phyloP scores from a whole-genome alignment of 345 rosid species.

The Eucalyptus curtisii region DNA sequence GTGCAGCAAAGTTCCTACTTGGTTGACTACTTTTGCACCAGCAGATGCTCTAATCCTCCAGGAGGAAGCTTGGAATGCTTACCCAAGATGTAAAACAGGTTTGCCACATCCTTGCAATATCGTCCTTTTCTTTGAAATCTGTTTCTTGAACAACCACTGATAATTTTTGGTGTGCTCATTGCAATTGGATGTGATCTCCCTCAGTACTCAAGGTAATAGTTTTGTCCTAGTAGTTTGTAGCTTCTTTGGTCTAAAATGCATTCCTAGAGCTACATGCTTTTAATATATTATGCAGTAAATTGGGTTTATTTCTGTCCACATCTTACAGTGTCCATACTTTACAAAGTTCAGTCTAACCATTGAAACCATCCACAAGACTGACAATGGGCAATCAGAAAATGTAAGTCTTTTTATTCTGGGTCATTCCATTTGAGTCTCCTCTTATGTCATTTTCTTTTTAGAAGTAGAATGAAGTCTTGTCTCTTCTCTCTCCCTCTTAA shows the following conservation, averaged over 20 bases:
- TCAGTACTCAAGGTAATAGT: slow-evolving; percentile 54
- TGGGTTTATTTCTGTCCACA: not conserved
- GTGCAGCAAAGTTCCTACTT: slow-evolving; percentile 61
- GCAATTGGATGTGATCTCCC: slow-evolving; percentile 1
- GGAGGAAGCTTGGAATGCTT: slow-evolving; percentile 75
- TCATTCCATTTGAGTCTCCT: not conserved
- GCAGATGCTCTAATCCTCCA: slow-evolving; percentile 55
- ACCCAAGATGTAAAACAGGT: slow-evolving; percentile 77
- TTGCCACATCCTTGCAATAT: not conserved
- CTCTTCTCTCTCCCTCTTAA: not conserved
- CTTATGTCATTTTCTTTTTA: not conserved
- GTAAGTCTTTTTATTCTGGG: slow-evolving; percentile 18
- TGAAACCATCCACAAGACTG: slow-evolving; percentile 51
- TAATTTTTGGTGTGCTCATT: not conserved
- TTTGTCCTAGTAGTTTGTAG: not conserved
- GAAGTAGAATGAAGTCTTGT: not conserved
- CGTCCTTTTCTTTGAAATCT: not conserved
- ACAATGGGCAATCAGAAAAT: slow-evolving; percentile 47
- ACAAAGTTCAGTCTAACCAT: slow-evolving; percentile 46
- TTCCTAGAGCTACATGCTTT: not conserved
- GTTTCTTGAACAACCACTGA: slow-evolving; percentile 5
- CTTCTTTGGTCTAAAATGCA: not conserved
- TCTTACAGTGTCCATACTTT: slow-evolving; percentile 63
- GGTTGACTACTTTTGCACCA: slow-evolving; percentile 57
- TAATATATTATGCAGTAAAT: not conserved